phyloP scores from a whole-genome alignment of 2,329 filamentous ascomycete species.

The Xylaria sp. region DNA sequence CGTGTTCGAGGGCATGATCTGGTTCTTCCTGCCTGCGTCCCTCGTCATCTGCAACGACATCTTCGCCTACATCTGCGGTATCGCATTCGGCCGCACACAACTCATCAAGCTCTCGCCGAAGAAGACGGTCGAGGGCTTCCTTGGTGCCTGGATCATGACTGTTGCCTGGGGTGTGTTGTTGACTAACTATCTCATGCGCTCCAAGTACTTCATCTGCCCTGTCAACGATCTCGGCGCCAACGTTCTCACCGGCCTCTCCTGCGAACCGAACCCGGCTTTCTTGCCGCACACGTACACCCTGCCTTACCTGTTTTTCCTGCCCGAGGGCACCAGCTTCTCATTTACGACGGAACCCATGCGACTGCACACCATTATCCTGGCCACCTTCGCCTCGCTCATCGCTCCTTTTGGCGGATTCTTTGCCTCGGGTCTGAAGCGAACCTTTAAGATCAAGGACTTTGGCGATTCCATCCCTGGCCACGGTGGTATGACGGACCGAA shows the following conservation, averaged over 20 bases:
- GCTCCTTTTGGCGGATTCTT: slow-evolving; percentile 98
- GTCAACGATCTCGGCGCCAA: slow-evolving; percentile 95
- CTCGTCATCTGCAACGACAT: slow-evolving; percentile 99
- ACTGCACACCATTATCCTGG: slow-evolving; percentile 83
- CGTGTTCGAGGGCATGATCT: slow-evolving; percentile 98
- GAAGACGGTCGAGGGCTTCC: slow-evolving; percentile 97
- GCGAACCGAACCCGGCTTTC: slow-evolving; percentile 89
- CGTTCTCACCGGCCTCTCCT: slow-evolving; percentile 83
- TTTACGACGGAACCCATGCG: slow-evolving; percentile 83
- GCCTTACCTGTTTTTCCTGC: slow-evolving; percentile 53
- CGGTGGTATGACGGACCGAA: slow-evolving; percentile 95
- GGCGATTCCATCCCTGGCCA: slow-evolving; percentile 96
- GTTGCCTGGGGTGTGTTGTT: slow-evolving; percentile 77
- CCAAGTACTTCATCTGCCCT: slow-evolving; percentile 97
- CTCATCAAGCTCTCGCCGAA: slow-evolving; percentile 97
- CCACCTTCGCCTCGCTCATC: slow-evolving; percentile 91
- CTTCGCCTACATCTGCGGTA: slow-evolving; percentile 95
- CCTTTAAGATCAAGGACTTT: slow-evolving; percentile 99
- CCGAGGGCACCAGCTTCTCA: slow-evolving; percentile 45
- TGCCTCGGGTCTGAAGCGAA: slow-evolving; percentile 92
- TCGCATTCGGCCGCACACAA: slow-evolving; percentile 92
- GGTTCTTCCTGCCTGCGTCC: slow-evolving; percentile 94
- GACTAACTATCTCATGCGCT: slow-evolving; percentile 79
- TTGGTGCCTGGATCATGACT: slow-evolving; percentile 95
- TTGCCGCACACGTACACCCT: slow-evolving; percentile 51